Percentiles rank a stretch among this genome's conserved stretches.
Evolutionary conservation across 371 early-diverging fungal species (phyloP).

Genomic region (Mortierella sp.): DNA sequence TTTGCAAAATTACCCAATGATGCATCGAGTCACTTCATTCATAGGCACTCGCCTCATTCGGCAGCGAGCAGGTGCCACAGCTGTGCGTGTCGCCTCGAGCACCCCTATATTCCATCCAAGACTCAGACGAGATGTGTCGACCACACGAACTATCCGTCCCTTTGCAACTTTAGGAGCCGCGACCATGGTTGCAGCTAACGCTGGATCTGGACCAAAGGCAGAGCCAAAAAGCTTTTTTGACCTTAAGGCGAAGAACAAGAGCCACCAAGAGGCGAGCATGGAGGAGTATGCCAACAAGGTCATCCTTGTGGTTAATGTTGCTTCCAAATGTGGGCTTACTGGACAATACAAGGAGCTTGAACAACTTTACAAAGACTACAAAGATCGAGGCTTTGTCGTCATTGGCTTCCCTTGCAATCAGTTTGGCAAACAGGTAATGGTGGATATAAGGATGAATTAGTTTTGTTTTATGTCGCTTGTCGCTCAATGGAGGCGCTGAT

Average conservation of each 20-base stretch:
- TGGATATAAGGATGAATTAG: neutral
- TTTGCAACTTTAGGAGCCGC: neutral
- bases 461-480: neutral
- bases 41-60: neutral
- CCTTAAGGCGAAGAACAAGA: slow-evolving; percentile 63
- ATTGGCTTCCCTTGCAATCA: slow-evolving; percentile 94
- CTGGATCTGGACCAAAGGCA: neutral
- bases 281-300: slow-evolving; percentile 75
- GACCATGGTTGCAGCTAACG: slow-evolving; percentile 9
- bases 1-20: neutral
- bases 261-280: slow-evolving; percentile 64
- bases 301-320: slow-evolving; percentile 94
- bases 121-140: neutral
- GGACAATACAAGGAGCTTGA: slow-evolving; percentile 88
- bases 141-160: neutral
- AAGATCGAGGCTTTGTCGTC: slow-evolving; percentile 80
- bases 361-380: slow-evolving; percentile 83
- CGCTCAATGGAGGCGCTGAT: too few species aligned
- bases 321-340: slow-evolving; percentile 96
- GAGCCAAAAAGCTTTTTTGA: slow-evolving; percentile 62
- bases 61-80: neutral
- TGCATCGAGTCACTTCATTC: slow-evolving; percentile 3
- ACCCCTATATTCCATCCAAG: neutral
- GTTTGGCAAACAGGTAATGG: slow-evolving; percentile 85
- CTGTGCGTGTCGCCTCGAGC: neutral